Base-by-base conservation (phyloP, 1,284 basidiomycete genomes). In the Sanghuangporus weigelae region DNA sequence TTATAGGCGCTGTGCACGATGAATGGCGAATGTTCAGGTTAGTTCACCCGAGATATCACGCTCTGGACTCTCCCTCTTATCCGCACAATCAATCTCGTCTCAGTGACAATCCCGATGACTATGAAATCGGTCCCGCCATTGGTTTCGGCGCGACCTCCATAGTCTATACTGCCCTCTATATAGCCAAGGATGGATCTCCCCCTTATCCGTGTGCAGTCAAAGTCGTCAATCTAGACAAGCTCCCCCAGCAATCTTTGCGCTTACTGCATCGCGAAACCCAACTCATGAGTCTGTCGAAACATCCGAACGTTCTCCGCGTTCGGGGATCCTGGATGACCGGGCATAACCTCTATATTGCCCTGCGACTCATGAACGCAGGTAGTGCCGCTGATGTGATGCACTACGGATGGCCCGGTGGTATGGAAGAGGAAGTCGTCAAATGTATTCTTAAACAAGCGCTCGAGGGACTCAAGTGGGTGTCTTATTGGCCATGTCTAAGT, bases 261-360 rank as follows among this genome's bases (percentile, higher is more conserved):
- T 83, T 90, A 46, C 81, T 95, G 10, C 86, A 89, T 67, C 81
- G 92, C 60, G 94, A 96, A 75, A 95, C 94, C 0, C 92, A 92
- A 61, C 81, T 96, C 54, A 96, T 96, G 94, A 93, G 92, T 2
- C 81, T 96, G 2, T 92, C 88, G n/a, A 96, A 96, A 72, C 93
- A 96, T 68, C 93, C 93, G 31, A 95, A 96, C 69, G 92, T 96
- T 6, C 81, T 96, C 19, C 86, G 93, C 63, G 94, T 96, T 1
- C 86, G 94, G 68, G 93, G 93, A 11, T 89, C 88, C 48, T 96
- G 94, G 94, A 85, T 92, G 70, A 80, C 86, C 7, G 93, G 90
- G 44, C 85, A 90, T 73, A 92, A 91, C 71, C 81, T 96, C 4
- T 85, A 87, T 73, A 96, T 96, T 66, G 93, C 94, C 2, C 81